Conservation (phyloP, 768 basidiomycete genomes). For the Collybiopsis luxurians region DNA sequence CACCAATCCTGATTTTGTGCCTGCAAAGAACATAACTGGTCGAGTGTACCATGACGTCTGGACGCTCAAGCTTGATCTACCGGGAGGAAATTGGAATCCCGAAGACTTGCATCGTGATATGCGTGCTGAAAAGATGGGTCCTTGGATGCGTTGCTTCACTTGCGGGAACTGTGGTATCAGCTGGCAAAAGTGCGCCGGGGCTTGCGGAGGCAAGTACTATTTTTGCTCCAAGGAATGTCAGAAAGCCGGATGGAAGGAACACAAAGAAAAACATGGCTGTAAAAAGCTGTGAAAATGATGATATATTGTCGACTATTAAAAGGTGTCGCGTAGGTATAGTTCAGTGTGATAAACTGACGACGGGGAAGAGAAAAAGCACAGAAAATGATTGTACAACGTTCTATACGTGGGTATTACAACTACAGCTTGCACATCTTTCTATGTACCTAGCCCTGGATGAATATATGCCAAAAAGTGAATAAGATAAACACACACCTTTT, state of each 20-base stretch:
- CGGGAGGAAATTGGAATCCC: slow-evolving; percentile 22
- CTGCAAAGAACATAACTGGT: slow-evolving; percentile 12
- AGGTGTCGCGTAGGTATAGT: too few relatives aligned
- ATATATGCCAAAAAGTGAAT: slow-evolving; percentile 7
- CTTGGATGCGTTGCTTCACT: slow-evolving; percentile 23
- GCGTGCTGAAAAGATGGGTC: slow-evolving; percentile 20
- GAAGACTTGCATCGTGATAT: slow-evolving; percentile 22
- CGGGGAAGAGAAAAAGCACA: too few relatives aligned
- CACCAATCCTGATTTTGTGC: slow-evolving; percentile 24
- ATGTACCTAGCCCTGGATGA: too few relatives aligned
- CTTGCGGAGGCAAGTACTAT: slow-evolving; percentile 2
- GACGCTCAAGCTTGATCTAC: slow-evolving; percentile 23
- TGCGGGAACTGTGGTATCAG: slow-evolving; percentile 20
- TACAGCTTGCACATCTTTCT: too few relatives aligned
- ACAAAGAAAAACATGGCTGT: slow-evolving; percentile 5
- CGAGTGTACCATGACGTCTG: slow-evolving; percentile 24
- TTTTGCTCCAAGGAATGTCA: slow-evolving; percentile 7
- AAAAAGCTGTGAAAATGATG: background rate
- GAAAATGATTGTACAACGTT: too few relatives aligned
- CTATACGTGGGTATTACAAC: too few relatives aligned
- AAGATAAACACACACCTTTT: slow-evolving; percentile 12
- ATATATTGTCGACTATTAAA: too few relatives aligned
- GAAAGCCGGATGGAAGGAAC: slow-evolving; percentile 5
- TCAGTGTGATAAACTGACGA: too few relatives aligned
- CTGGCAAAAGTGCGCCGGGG: slow-evolving; percentile 24